These are phyloP conservation scores for Kwoniella dendrophila DNA, from an alignment of 768 basidiomycete genomes.

Conservation along the genomic window DNA sequence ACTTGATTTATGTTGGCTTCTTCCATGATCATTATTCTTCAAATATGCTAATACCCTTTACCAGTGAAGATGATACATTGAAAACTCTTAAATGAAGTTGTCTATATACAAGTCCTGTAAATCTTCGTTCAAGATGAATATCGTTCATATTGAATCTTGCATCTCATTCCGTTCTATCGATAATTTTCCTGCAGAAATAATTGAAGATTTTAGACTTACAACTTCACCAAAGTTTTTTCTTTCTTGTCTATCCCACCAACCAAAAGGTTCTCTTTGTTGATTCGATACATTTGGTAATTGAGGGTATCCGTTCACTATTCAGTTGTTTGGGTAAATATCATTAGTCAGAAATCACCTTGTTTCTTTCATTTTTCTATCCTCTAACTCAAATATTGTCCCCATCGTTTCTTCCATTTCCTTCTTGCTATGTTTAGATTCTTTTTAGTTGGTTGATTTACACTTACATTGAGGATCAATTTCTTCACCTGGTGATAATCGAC, in stretches of 20 bases:
- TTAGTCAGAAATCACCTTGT: neutral
- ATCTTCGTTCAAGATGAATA: neutral
- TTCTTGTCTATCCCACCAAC: constrained; percentile 59
- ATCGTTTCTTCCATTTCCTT: neutral
- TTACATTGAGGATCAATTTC: constrained; percentile 54
- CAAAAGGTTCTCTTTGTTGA: constrained; percentile 52
- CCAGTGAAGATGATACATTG: too few species aligned
- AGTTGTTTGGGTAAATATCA: neutral
- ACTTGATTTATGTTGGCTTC: too few species aligned
- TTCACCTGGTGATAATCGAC: constrained; percentile 34
- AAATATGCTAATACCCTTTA: too few species aligned
- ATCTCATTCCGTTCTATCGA: neutral
- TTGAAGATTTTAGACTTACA: constrained; percentile 38
- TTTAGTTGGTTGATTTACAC: constrained; percentile 12
- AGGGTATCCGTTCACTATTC: constrained; percentile 56
- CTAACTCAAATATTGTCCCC: neutral
- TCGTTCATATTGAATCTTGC: neutral
- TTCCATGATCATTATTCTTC: too few species aligned
- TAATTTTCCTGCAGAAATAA: neutral
- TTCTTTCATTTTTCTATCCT: neutral
- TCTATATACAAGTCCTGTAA: too few species aligned
- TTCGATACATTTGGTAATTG: constrained; percentile 53
- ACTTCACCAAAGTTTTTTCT: constrained; percentile 57
- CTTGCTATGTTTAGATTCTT: neutral
- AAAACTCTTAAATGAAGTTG: too few species aligned